Evolutionary conservation across 345 rosid species (phyloP).

Genomic region (Erodium maritimum): DNA sequence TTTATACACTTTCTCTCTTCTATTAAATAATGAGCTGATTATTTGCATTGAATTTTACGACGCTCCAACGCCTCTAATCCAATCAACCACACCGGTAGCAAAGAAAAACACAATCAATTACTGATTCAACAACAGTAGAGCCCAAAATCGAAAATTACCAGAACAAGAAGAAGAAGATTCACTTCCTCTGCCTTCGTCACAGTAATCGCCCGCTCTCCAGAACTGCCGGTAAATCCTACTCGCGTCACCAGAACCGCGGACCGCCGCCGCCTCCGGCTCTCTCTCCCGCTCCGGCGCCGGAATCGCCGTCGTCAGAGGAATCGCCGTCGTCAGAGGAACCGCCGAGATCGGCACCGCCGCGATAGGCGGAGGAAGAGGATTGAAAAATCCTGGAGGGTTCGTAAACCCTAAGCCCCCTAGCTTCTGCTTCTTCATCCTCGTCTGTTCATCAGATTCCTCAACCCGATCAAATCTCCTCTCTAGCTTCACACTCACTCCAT

Average conservation of each 20-base stretch:
- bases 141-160: neutral
- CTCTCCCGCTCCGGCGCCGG: neutral
- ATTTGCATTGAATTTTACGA: too few relatives aligned
- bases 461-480: neutral
- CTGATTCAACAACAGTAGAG: neutral
- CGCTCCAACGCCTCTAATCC: too few relatives aligned
- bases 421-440: constrained; percentile 22
- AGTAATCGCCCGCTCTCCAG: constrained; percentile 50
- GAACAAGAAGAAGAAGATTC: neutral
- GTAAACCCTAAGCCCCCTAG: neutral
- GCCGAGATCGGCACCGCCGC: constrained; percentile 2
- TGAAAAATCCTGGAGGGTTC: neutral
- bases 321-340: neutral
- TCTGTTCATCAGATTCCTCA: neutral
- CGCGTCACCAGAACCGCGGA: neutral
- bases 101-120: neutral
- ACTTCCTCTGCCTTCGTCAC: neutral
- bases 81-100: neutral
- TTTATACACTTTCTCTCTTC: too few relatives aligned
- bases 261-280: constrained; percentile 1
- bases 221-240: constrained; percentile 35
- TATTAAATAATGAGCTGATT: too few relatives aligned
- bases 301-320: constrained; percentile 3
- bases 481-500: neutral
- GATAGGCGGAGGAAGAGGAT: neutral